Conservation (phyloP, 1,139 yeast species). For the Hansenula sp. region DNA sequence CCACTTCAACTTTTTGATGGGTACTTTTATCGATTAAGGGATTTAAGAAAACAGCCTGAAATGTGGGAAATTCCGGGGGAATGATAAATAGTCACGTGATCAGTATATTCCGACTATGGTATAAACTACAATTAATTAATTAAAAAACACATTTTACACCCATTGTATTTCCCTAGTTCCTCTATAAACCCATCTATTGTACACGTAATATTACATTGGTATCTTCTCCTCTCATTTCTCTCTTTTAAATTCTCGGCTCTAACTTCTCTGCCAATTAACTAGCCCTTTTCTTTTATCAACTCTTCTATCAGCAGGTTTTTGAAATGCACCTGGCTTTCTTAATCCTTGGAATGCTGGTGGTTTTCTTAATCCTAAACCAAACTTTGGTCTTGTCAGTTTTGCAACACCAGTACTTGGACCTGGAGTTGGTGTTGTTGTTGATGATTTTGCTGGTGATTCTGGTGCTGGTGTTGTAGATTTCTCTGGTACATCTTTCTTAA, state of each 20-base stretch:
- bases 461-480: not conserved
- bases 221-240: not conserved
- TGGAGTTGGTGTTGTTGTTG: not conserved
- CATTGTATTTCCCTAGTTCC: too few relatives aligned
- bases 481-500: not conserved
- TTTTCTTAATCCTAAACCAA: conserved; percentile 16
- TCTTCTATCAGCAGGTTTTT: conserved; percentile 28
- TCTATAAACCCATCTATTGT: not conserved
- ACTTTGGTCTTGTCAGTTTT: conserved; percentile 19
- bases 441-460: not conserved
- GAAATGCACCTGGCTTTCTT: conserved; percentile 51
- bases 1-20: too few relatives aligned
- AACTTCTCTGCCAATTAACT: not conserved
- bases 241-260: not conserved
- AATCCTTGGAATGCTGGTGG: conserved; percentile 28
- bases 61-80: not conserved
- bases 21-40: too few relatives aligned
- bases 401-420: conserved; percentile 4
- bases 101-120: too few relatives aligned
- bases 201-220: not conserved
- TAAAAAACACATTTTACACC: too few relatives aligned
- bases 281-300: conserved; percentile 10
- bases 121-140: too few relatives aligned
- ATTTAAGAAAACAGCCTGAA: too few relatives aligned
- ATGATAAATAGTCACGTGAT: too few relatives aligned